phyloP scores from a whole-genome alignment of 2,329 filamentous ascomycete genomes.

The Aspergillus floridensis region DNA sequence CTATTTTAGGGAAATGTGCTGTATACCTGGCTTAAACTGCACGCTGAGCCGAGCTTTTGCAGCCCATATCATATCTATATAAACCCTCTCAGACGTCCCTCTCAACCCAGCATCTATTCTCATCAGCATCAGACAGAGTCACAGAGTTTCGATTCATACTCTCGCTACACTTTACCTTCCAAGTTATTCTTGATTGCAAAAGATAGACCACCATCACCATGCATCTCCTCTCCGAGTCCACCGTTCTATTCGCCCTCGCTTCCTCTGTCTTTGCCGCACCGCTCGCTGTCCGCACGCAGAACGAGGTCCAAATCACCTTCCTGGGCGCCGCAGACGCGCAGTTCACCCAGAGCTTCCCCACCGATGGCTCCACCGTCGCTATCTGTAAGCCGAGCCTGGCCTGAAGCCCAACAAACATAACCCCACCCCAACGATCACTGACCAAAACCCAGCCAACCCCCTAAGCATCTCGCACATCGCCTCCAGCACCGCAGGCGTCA shows the following conservation, averaged over 20 bases:
- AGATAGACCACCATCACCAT: not conserved
- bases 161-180: no score
- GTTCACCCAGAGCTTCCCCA: slow-evolving; percentile 19
- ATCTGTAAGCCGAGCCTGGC: slow-evolving; percentile 15
- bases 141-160: not conserved
- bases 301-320: slow-evolving; percentile 16
- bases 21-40: not conserved
- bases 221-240: not conserved
- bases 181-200: not conserved
- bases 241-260: not conserved
- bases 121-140: not conserved
- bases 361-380: slow-evolving; percentile 10
- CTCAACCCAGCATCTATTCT: not conserved
- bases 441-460: slow-evolving; percentile 12
- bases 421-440: not conserved
- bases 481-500: slow-evolving; percentile 3
- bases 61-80: not conserved
- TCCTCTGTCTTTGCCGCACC: not conserved
- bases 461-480: slow-evolving; percentile 25
- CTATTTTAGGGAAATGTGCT: not conserved
- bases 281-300: not conserved
- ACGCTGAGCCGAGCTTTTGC: not conserved
- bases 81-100: not conserved
- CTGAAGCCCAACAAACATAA: not conserved
- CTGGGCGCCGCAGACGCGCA: slow-evolving; percentile 20